phyloP scores from a whole-genome alignment of 176 grass and related monocot species.

The Raddia distichophylla region DNA sequence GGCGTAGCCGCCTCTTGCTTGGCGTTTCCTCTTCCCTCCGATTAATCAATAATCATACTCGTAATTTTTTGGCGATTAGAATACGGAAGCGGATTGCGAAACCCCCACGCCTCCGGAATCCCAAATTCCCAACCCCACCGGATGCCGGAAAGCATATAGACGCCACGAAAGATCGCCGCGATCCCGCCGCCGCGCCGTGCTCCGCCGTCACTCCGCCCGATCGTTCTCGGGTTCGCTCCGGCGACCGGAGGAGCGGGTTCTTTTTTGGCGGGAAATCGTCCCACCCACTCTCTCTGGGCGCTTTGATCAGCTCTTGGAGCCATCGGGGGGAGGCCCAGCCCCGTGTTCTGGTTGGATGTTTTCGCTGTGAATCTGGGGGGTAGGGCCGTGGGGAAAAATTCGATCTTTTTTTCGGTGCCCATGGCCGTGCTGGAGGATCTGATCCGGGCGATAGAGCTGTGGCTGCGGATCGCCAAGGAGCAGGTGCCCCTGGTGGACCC shows the following conservation, averaged over 20 bases:
- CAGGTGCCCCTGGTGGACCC: constrained; percentile 65
- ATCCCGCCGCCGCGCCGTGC: not conserved
- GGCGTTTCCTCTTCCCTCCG: not conserved
- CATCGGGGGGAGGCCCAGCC: not conserved
- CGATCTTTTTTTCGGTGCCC: not conserved
- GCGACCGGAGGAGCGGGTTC: not conserved
- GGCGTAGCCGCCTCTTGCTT: not conserved
- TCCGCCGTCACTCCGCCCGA: not conserved
- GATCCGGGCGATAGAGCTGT: constrained; percentile 82
- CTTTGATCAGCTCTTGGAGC: not conserved
- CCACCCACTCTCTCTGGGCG: not conserved
- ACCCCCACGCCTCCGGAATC: constrained; percentile 36
- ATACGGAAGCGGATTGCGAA: constrained; percentile 38
- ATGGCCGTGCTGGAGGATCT: constrained; percentile 73
- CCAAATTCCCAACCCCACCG: not conserved
- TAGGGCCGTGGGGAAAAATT: not conserved
- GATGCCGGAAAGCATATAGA: constrained; percentile 20
- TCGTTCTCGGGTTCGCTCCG: not conserved
- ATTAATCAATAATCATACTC: no score
- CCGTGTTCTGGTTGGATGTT: not conserved
- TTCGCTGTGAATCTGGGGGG: not conserved
- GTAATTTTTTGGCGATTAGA: not conserved
- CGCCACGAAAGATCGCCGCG: not conserved
- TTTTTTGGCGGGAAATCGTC: not conserved
- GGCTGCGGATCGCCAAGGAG: constrained; percentile 62